These are phyloP conservation scores for Saccharomycopsis oosterbeekiorum DNA, from an alignment of 805 yeast species.

Conservation along the genomic window DNA sequence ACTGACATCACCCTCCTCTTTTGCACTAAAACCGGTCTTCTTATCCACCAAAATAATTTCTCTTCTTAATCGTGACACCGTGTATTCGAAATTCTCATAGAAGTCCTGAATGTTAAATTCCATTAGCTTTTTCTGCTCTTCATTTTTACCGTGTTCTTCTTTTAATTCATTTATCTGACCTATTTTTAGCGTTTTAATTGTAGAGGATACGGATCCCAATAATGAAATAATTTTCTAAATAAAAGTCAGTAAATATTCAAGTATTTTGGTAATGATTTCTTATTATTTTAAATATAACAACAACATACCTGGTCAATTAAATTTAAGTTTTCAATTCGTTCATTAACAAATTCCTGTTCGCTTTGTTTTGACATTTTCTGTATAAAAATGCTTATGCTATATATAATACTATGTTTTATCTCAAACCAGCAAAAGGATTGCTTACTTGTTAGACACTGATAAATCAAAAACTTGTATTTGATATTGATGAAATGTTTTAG, in stretches of 20 bases:
- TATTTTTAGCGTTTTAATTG: conserved; percentile 33
- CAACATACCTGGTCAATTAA: conserved; percentile 35
- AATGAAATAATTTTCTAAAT: conserved; percentile 37
- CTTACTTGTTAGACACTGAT: too few species aligned
- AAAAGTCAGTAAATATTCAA: neutral
- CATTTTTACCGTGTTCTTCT: conserved; percentile 21
- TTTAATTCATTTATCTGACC: conserved; percentile 25
- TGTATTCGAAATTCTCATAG: conserved; percentile 43
- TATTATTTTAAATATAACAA: neutral
- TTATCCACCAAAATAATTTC: conserved; percentile 61
- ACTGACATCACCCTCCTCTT: conserved; percentile 36
- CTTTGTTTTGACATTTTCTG: neutral
- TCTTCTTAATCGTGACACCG: conserved; percentile 50
- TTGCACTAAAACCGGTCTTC: conserved; percentile 39
- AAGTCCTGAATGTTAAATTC: conserved; percentile 36
- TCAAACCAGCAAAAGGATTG: too few species aligned
- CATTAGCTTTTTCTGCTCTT: conserved; percentile 30
- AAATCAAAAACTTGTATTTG: too few species aligned
- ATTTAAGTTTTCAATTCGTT: conserved; percentile 42
- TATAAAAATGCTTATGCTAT: too few species aligned
- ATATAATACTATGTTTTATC: too few species aligned
- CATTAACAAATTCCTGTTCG: conserved; percentile 31
- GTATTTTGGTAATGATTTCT: neutral
- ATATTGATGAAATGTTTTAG: too few species aligned
- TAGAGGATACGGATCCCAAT: conserved; percentile 38